These are phyloP conservation scores for Tetradesmus lagerheimii DNA, from an alignment of 139 green algal species.

Conservation along the genomic window DNA sequence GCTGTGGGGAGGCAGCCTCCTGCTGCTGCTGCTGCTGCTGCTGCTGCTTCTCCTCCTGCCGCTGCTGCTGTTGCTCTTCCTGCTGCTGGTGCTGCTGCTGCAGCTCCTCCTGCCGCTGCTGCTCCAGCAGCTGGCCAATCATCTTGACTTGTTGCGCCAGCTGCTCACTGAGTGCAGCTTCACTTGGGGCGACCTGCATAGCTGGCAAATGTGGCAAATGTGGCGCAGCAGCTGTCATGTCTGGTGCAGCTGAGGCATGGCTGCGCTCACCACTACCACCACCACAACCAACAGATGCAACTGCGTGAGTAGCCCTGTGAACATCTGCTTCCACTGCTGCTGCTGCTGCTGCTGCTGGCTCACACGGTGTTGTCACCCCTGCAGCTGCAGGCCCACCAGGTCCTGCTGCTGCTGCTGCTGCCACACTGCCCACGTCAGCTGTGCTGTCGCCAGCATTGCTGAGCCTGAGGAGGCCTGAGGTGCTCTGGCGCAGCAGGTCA, in stretches of 20 bases:
- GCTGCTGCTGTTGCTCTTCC: background rate
- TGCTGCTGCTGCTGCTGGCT: background rate
- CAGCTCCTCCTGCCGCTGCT: background rate
- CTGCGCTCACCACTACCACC: too few relatives aligned
- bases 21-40: slow-evolving; percentile 4
- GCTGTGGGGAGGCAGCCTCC: background rate
- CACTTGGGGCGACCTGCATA: background rate
- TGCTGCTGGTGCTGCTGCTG: background rate
- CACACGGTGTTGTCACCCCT: background rate
- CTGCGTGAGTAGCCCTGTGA: background rate
- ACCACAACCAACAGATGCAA: background rate
- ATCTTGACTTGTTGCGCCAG: background rate
- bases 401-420: background rate
- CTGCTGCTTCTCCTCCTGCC: background rate
- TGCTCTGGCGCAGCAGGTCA: background rate
- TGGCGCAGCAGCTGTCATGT: background rate
- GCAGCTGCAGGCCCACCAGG: background rate
- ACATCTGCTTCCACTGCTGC: too few relatives aligned
- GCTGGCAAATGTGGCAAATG: background rate
- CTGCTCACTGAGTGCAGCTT: background rate
- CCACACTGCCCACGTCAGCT: background rate
- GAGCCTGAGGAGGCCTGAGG: background rate
- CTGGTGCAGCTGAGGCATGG: background rate
- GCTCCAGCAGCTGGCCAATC: background rate
- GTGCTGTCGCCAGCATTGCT: background rate